phyloP scores from a whole-genome alignment of 1,284 basidiomycete genomes.

The Phellopilus nigrolimitatus region DNA sequence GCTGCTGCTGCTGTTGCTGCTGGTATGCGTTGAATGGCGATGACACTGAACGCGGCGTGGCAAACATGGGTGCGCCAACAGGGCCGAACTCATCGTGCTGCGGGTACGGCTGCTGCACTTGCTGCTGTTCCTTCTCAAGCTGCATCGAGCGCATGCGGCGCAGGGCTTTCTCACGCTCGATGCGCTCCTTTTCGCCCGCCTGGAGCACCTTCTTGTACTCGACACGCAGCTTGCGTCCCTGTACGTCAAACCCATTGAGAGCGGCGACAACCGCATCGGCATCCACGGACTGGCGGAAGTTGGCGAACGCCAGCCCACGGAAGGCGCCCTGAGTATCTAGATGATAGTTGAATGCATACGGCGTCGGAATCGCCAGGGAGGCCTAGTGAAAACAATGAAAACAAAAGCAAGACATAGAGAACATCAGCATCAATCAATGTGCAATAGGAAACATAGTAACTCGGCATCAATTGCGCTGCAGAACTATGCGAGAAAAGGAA shows the following conservation, averaged over 20 bases:
- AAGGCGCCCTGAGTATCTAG: slow-evolving; percentile 93
- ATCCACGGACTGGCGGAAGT: slow-evolving; percentile 88
- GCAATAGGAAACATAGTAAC: not conserved
- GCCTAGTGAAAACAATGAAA: slow-evolving; percentile 44
- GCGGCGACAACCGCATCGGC: slow-evolving; percentile 95
- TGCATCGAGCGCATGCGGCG: slow-evolving; percentile 97
- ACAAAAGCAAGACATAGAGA: slow-evolving; percentile 12
- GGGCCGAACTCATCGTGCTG: slow-evolving; percentile 71
- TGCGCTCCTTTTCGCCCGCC: slow-evolving; percentile 98
- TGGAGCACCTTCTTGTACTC: slow-evolving; percentile 99
- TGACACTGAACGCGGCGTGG: slow-evolving; percentile 63
- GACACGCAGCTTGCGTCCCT: slow-evolving; percentile 96
- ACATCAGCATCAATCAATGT: slow-evolving; percentile 16
- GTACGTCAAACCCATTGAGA: slow-evolving; percentile 92
- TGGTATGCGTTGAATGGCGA: slow-evolving; percentile 38
- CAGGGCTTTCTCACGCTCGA: slow-evolving; percentile 98
- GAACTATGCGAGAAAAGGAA: slow-evolving; percentile 15
- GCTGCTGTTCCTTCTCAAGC: slow-evolving; percentile 72
- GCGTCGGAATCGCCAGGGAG: slow-evolving; percentile 90
- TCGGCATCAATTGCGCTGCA: not conserved
- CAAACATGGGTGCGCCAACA: slow-evolving; percentile 46
- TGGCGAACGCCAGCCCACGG: slow-evolving; percentile 97
- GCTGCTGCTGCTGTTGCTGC: too few species aligned
- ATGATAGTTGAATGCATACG: slow-evolving; percentile 99
- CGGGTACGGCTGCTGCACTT: slow-evolving; percentile 34